Conservation (phyloP, 108 stramenopile genomes). For the Aurantiochytrium sp. region DNA sequence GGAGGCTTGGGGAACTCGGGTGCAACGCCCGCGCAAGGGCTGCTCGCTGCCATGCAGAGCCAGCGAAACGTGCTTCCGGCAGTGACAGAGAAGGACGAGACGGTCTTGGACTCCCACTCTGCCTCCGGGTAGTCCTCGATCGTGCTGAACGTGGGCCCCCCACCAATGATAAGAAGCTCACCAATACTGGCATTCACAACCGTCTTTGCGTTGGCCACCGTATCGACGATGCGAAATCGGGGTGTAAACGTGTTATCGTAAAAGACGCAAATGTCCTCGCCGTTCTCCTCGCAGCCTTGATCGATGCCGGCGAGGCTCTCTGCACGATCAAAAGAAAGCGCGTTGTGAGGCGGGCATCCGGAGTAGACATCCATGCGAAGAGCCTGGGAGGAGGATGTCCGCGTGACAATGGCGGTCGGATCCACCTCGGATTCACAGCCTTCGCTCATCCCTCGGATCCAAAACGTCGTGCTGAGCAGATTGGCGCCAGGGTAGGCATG, state of each 20-base stretch:
- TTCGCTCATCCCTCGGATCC: not conserved
- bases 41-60: not conserved
- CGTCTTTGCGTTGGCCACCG: too few species aligned
- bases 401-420: not conserved
- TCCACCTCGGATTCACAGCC: not conserved
- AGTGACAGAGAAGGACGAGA: not conserved
- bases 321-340: not conserved
- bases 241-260: not conserved
- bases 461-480: not conserved
- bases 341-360: not conserved
- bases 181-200: not conserved
- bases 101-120: not conserved
- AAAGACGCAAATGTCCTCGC: slow-evolving; percentile 4
- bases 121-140: not conserved
- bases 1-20: slow-evolving; percentile 15
- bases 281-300: not conserved
- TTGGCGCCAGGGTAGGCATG: not conserved
- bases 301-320: not conserved
- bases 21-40: not conserved
- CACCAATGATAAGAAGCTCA: not conserved
- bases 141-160: not conserved
- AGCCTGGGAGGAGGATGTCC: not conserved
- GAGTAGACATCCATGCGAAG: not conserved
- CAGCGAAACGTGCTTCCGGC: not conserved
- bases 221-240: not conserved